Base-by-base conservation (phyloP, 2,329 filamentous ascomycete species). In the Arthrinium phaeospermum region DNA sequence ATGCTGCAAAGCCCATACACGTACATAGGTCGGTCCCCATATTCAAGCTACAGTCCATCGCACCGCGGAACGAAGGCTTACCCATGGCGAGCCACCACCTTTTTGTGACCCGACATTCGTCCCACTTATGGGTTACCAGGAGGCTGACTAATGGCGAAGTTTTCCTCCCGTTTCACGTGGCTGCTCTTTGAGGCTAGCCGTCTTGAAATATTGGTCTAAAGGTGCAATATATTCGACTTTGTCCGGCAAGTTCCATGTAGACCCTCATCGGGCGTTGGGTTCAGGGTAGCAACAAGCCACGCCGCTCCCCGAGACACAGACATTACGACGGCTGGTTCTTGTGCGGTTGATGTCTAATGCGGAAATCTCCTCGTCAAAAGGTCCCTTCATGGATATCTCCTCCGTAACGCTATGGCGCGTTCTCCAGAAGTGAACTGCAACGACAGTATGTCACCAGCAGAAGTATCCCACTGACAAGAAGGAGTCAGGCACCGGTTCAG, bases 301-400 rank as follows among this genome's bases (percentile, higher is more conserved):
- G 34, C 57, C 34, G 30, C 4, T 37, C 57, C 57, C 57, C 34
- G 22, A 41, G 57, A 64, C 57, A 41, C 57, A 30, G 57, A 24
- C 57, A 41, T 64, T 41, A 64, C 10, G 22, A 19, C 22, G 57
- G 34, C 22, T 8, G 34, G 57, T 19, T 64, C 34, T 64, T n/a
- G 2, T 64, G 19, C 34, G 57, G 34, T 37, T 41, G 34, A 19
- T 41, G 34, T 64, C 57, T 64, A 64, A 64, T 64, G 57, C 57
- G 57, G 57, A 34, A 64, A 64, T 8, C 57, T 64, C 57, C 34
- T 64, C 57, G 57, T 64, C 57, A 37, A 64, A 64, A 41, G 34
- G 30, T 41, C n/a, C 34, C 41, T 64, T 41, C 34, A 37, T 64
- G 57, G 57, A 64, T 41, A 34, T 34, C 30, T 10, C 19, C 22